A percentile compares a stretch with the other conserved stretches of the same genome.
Evolutionary conservation across 1,284 basidiomycete species (phyloP).

Genomic region (Sparassis latifolia): DNA sequence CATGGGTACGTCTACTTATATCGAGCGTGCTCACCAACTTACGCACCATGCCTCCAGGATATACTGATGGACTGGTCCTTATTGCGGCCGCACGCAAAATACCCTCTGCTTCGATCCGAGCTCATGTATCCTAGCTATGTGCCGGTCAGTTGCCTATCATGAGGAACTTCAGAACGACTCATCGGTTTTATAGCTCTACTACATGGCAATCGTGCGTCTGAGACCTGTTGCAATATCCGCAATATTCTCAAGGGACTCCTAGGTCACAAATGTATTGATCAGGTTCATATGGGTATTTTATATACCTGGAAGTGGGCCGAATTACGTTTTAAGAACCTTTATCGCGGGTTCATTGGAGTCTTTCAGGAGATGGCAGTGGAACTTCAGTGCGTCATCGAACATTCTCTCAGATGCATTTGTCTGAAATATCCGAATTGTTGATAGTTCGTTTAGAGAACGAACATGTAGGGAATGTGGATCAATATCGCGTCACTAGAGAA

Average conservation of each 20-base stretch:
- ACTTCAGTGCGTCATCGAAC: conserved; percentile 58
- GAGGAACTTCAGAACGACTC: neutral
- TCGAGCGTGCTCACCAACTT: neutral
- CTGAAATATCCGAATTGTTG: no score
- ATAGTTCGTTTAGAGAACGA: conserved; percentile 81
- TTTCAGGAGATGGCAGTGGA: conserved; percentile 84
- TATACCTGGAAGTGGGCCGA: conserved; percentile 48
- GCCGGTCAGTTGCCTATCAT: conserved; percentile 37
- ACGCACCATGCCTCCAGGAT: conserved; percentile 40
- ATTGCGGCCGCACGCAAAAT: conserved; percentile 48
- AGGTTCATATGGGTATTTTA: conserved; percentile 84
- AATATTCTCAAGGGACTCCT: neutral
- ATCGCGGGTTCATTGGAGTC: conserved; percentile 73
- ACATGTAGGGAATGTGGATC: conserved; percentile 80
- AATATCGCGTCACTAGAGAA: conserved; percentile 77
- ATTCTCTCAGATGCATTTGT: neutral
- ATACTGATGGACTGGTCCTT: conserved; percentile 82
- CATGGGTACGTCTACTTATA: conserved; percentile 56
- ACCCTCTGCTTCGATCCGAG: conserved; percentile 70
- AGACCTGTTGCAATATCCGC: no score
- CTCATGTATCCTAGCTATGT: conserved; percentile 62
- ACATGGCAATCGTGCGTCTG: conserved; percentile 60
- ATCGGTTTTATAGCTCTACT: conserved; percentile 50
- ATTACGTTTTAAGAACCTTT: conserved; percentile 57
- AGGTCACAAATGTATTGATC: conserved; percentile 69